phyloP scores from a whole-genome alignment of 768 basidiomycete species.

The Tricholoma sp. region DNA sequence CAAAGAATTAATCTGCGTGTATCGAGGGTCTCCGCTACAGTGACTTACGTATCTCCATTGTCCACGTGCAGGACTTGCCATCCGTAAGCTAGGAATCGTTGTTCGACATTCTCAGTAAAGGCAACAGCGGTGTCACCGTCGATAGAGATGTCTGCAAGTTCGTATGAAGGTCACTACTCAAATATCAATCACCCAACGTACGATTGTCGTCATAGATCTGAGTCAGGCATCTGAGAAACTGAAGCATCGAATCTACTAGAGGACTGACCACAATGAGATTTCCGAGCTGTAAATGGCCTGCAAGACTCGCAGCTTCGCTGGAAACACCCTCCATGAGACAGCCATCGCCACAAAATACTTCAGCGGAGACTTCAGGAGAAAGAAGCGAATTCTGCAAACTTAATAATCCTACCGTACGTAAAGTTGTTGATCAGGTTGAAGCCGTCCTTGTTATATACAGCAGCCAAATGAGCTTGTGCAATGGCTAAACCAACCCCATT shows the following conservation, averaged over 20 bases:
- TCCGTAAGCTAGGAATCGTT: slow-evolving; percentile 85
- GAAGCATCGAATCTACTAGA: background rate
- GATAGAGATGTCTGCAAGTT: slow-evolving; percentile 79
- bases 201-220: slow-evolving; percentile 96
- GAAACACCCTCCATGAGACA: slow-evolving; percentile 97
- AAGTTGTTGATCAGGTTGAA: slow-evolving; percentile 82
- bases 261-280: slow-evolving; percentile 82
- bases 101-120: slow-evolving; percentile 91
- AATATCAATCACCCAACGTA: slow-evolving; percentile 33
- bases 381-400: slow-evolving; percentile 3
- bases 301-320: slow-evolving; percentile 87
- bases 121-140: slow-evolving; percentile 90
- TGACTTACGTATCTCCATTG: slow-evolving; percentile 66
- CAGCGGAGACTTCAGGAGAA: slow-evolving; percentile 21
- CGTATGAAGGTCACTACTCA: slow-evolving; percentile 7
- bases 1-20: background rate
- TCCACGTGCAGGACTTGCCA: slow-evolving; percentile 90
- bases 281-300: slow-evolving; percentile 89
- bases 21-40: background rate
- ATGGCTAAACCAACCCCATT: slow-evolving; percentile 94
- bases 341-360: slow-evolving; percentile 87
- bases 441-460: slow-evolving; percentile 83
- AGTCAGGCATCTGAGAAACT: slow-evolving; percentile 7
- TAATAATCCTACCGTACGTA: slow-evolving; percentile 65
- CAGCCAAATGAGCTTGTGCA: slow-evolving; percentile 85